phyloP scores from a whole-genome alignment of 2,329 filamentous ascomycete genomes.

The Aotearoamyces nothofagi region DNA sequence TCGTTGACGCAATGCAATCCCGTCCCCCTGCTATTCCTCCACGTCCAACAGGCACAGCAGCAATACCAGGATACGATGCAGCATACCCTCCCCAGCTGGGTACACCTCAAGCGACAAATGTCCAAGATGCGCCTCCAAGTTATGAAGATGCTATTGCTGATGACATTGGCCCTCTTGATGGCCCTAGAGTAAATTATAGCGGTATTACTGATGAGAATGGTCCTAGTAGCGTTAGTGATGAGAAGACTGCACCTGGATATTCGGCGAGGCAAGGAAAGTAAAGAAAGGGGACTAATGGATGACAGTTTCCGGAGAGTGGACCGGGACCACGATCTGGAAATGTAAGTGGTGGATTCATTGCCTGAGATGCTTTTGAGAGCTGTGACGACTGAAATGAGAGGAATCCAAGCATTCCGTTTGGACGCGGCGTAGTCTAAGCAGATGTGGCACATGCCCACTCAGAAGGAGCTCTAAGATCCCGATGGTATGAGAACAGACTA shows the following conservation, averaged over 20 bases:
- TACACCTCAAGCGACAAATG: constrained; percentile 24
- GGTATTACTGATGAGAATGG: constrained; percentile 46
- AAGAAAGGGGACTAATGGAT: neutral
- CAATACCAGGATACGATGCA: constrained; percentile 26
- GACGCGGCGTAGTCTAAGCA: too few relatives aligned
- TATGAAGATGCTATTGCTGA: constrained; percentile 89
- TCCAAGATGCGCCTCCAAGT: constrained; percentile 77
- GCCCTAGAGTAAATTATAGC: constrained; percentile 53
- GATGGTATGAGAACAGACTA: too few relatives aligned
- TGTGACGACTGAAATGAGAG: too few relatives aligned
- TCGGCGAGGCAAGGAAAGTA: too few relatives aligned
- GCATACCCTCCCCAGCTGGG: constrained; percentile 44
- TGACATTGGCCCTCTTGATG: constrained; percentile 54
- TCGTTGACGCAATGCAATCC: constrained; percentile 49
- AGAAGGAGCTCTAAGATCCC: too few relatives aligned
- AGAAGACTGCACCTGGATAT: neutral
- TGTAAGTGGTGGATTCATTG: too few relatives aligned
- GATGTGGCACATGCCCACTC: too few relatives aligned
- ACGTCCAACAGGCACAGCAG: constrained; percentile 10
- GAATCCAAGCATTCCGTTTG: too few relatives aligned
- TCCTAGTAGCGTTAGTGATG: constrained; percentile 28
- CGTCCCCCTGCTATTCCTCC: constrained; percentile 8
- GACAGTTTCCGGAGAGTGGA: too few relatives aligned
- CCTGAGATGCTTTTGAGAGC: too few relatives aligned
- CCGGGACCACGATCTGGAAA: too few relatives aligned